A percentile compares a stretch with the other conserved stretches of the same genome.
These are phyloP conservation scores for Solanum raphanifolium DNA, from an alignment of 257 asterid genomes.

Conservation along the genomic window DNA sequence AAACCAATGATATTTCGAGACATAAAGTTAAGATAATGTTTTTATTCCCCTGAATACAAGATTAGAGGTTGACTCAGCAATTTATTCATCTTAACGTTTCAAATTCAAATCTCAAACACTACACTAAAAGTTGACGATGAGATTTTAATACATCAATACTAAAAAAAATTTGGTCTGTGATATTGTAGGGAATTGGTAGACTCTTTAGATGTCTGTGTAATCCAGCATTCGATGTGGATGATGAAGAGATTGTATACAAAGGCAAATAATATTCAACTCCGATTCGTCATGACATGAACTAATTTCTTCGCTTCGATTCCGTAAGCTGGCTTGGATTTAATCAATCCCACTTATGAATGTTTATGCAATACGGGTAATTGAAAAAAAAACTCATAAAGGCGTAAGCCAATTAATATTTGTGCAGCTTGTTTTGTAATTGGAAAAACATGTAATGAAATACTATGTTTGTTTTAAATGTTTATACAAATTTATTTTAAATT, in stretches of 20 bases:
- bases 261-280: conserved; percentile 13
- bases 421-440: not conserved
- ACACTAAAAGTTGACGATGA: not conserved
- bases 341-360: not conserved
- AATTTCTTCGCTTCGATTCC: not conserved
- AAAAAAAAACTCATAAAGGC: not conserved
- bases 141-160: not conserved
- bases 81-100: not conserved
- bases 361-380: not conserved
- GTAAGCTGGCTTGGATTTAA: not conserved
- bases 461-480: not conserved
- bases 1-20: not conserved
- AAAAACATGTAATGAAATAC: not conserved
- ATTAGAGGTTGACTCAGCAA: not conserved
- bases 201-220: conserved; percentile 82
- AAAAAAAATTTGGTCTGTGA: too few species aligned
- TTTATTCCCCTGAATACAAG: not conserved
- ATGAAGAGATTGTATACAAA: conserved; percentile 75
- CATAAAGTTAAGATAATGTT: not conserved
- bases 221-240: conserved; percentile 82
- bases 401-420: not conserved
- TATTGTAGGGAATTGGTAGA: conserved; percentile 69
- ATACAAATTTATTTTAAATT: not conserved
- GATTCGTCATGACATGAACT: not conserved
- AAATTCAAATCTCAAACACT: not conserved